A percentile compares a stretch with the other conserved stretches of the same genome.
phyloP scores from a whole-genome alignment of 495 filamentous ascomycete genomes.

The Penicillium steckii region DNA sequence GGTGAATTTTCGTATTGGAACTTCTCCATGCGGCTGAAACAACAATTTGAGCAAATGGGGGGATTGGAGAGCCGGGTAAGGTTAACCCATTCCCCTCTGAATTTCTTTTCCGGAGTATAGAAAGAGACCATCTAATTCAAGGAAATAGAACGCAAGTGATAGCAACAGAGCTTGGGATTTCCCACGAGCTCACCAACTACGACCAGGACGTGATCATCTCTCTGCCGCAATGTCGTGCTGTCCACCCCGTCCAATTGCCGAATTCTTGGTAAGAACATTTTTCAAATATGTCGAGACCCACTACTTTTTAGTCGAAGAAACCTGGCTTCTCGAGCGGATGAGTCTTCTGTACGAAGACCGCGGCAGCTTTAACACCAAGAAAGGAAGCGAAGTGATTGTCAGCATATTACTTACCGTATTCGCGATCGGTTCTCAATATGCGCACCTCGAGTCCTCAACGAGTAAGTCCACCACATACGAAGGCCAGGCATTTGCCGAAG shows the following conservation, averaged over 20 bases:
- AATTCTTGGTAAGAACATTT: constrained; percentile 35
- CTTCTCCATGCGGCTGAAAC: constrained; percentile 37
- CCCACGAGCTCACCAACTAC: constrained; percentile 30
- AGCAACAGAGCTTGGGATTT: constrained; percentile 15
- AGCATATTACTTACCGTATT: constrained; percentile 35
- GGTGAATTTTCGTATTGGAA: constrained; percentile 44
- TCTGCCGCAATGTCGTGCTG: constrained; percentile 30
- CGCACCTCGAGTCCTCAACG: constrained; percentile 30
- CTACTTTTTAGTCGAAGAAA: constrained; percentile 33
- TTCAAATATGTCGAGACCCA: constrained; percentile 41
- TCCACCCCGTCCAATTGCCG: constrained; percentile 37
- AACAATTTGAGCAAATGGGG: constrained; percentile 29
- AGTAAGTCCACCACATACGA: constrained; percentile 5
- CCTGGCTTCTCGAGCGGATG: constrained; percentile 30
- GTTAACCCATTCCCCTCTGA: not conserved
- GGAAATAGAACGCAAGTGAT: not conserved
- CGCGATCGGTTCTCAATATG: constrained; percentile 46
- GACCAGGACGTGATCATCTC: constrained; percentile 19
- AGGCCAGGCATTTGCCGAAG: constrained; percentile 28
- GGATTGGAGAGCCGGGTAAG: constrained; percentile 17
- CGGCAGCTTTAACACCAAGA: constrained; percentile 12
- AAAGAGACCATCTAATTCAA: not conserved
- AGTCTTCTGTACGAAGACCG: constrained; percentile 26
- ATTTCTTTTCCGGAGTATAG: not conserved
- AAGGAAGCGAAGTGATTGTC: constrained; percentile 29